Percentiles rank a stretch among this genome's conserved stretches.
phyloP scores from a whole-genome alignment of 108 stramenopile genomes.

The Parietichytrium sp. region DNA sequence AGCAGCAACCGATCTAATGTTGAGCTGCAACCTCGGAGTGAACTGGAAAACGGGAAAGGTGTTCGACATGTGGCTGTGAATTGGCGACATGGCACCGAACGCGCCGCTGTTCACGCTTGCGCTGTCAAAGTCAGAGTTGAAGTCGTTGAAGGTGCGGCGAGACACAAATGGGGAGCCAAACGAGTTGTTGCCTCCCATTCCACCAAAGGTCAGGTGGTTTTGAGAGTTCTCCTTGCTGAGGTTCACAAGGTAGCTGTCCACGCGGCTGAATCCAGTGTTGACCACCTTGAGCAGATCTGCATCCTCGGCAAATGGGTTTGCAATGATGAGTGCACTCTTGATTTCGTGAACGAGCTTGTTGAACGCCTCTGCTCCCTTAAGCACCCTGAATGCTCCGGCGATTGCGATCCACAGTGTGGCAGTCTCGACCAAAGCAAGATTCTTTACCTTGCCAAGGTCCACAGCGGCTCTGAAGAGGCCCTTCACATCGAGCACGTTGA shows the following conservation, averaged over 20 bases:
- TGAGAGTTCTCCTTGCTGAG: no score
- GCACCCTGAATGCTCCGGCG: neutral
- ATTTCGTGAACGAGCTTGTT: neutral
- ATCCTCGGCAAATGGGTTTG: neutral
- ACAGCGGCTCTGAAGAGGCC: neutral
- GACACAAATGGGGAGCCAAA: neutral
- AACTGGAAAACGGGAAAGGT: no score
- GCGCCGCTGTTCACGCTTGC: neutral
- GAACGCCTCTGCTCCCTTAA: constrained; percentile 6
- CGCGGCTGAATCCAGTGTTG: constrained; percentile 20
- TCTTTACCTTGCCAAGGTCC: no score
- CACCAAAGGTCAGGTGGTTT: no score
- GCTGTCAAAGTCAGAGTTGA: no score
- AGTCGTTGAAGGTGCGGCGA: no score
- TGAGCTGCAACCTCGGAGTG: no score
- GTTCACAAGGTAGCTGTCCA: neutral
- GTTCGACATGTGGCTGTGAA: no score
- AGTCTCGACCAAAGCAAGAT: neutral
- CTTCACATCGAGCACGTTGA: neutral
- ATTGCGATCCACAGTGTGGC: constrained; percentile 19
- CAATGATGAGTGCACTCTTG: neutral
- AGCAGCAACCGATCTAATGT: no score
- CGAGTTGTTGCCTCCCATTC: neutral
- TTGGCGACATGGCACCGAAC: constrained; percentile 31
- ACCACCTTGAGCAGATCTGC: neutral